These are phyloP conservation scores for Cylindrotheca closterium DNA, from an alignment of 108 stramenopile genomes.

Conservation along the genomic window DNA sequence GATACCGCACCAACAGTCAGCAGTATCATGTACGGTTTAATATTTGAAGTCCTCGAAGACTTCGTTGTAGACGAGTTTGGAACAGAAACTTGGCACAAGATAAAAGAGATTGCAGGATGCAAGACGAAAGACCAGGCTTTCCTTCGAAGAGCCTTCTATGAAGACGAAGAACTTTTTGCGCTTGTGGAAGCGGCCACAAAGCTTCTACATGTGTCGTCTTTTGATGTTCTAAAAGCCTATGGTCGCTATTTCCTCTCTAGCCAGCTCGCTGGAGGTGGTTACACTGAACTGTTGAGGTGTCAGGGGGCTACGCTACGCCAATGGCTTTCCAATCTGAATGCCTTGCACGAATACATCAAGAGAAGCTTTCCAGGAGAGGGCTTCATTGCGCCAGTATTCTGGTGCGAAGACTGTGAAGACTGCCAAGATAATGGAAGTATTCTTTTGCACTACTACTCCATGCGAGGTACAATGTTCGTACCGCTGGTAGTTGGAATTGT, in stretches of 20 bases:
- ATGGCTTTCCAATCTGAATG: too few relatives aligned
- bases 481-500: too few relatives aligned
- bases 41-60: too few relatives aligned
- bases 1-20: too few relatives aligned
- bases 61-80: too few relatives aligned
- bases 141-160: constrained; percentile 28
- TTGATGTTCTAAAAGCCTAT: constrained; percentile 37
- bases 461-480: too few relatives aligned
- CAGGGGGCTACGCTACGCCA: too few relatives aligned
- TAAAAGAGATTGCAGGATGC: too few relatives aligned
- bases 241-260: constrained; percentile 39
- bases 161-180: constrained; percentile 29
- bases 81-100: too few relatives aligned
- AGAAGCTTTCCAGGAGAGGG: constrained; percentile 27
- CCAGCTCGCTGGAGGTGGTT: constrained; percentile 29
- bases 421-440: too few relatives aligned
- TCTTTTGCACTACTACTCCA: too few relatives aligned
- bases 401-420: constrained; percentile 39
- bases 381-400: constrained; percentile 39
- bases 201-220: constrained; percentile 24
- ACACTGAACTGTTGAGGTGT: constrained; percentile 40
- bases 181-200: constrained; percentile 37
- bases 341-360: constrained; percentile 38
- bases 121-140: constrained; percentile 41
- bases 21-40: too few relatives aligned